phyloP scores from a whole-genome alignment of 2,329 filamentous ascomycete genomes.

The Chaetomiaceae sp. region DNA sequence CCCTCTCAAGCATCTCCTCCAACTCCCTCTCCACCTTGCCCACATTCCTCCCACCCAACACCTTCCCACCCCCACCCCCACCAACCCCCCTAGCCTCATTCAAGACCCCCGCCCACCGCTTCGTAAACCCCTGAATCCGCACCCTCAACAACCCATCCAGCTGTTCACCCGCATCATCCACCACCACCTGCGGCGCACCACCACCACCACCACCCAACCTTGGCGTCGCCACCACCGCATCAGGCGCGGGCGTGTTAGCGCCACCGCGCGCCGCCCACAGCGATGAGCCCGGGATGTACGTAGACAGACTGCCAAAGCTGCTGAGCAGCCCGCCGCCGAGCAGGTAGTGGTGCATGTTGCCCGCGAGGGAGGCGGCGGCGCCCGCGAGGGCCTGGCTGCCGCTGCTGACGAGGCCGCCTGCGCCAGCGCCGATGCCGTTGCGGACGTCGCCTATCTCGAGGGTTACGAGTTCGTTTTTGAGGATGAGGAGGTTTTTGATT shows the following conservation, averaged over 20 bases:
- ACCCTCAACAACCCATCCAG: constrained; percentile 58
- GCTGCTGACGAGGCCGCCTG: background rate
- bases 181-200: constrained; percentile 24
- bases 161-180: constrained; percentile 58
- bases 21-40: constrained; percentile 53
- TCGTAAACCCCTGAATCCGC: constrained; percentile 59
- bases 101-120: constrained; percentile 51
- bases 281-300: constrained; percentile 51
- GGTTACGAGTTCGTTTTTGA: constrained; percentile 93
- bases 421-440: constrained; percentile 22
- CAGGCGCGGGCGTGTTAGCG: constrained; percentile 30
- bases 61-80: constrained; percentile 34
- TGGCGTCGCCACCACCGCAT: constrained; percentile 12
- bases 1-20: constrained; percentile 50
- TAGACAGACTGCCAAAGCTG: constrained; percentile 51
- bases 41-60: constrained; percentile 44
- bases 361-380: background rate
- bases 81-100: constrained; percentile 39
- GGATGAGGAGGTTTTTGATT: constrained; percentile 86
- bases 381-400: background rate
- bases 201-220: constrained; percentile 2
- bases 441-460: constrained; percentile 80
- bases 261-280: constrained; percentile 39
- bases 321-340: constrained; percentile 41
- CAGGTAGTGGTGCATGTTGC: constrained; percentile 56